Percentiles rank a stretch among this genome's conserved stretches.
Conservation (phyloP, 2,329 filamentous ascomycete genomes). For the Coccinonectria pachysandricola region DNA sequence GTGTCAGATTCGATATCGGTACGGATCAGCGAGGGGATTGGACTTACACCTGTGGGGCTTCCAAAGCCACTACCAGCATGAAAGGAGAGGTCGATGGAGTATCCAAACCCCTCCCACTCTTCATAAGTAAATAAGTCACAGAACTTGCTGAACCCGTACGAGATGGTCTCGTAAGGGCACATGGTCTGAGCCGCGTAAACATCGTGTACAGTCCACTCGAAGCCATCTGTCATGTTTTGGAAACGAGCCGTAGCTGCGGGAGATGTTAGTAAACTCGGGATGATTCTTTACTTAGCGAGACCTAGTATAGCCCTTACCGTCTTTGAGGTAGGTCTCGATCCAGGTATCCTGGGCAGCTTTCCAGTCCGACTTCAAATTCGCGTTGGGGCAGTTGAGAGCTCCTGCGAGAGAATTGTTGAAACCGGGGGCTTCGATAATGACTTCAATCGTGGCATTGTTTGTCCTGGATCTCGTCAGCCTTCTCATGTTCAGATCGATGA, state of each 20-base stretch:
- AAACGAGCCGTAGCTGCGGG: slow-evolving; percentile 47
- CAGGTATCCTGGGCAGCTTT: slow-evolving; percentile 47
- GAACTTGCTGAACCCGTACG: slow-evolving; percentile 64
- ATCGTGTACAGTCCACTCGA: slow-evolving; percentile 55
- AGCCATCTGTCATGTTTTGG: slow-evolving; percentile 39
- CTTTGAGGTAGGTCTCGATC: slow-evolving; percentile 52
- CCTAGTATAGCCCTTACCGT: no score
- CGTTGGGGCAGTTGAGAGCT: slow-evolving; percentile 56
- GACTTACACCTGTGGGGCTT: slow-evolving; percentile 50
- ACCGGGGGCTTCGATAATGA: slow-evolving; percentile 52
- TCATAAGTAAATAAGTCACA: slow-evolving; percentile 65
- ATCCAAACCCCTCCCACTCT: slow-evolving; percentile 65
- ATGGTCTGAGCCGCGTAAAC: slow-evolving; percentile 59
- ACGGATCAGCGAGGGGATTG: no score
- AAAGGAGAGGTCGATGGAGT: slow-evolving; percentile 58
- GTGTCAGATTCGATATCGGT: slow-evolving; percentile 1
- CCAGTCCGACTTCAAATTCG: slow-evolving; percentile 39
- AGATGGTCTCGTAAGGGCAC: slow-evolving; percentile 71
- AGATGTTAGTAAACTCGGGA: no score
- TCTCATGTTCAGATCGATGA: no score
- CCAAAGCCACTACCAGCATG: slow-evolving; percentile 51
- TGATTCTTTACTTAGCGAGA: no score
- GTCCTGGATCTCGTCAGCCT: slow-evolving; percentile 36
- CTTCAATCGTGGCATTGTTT: slow-evolving; percentile 60
- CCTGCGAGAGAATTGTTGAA: slow-evolving; percentile 66